Evolutionary conservation across 2,329 filamentous ascomycete genomes (phyloP).

Genomic region (Colletotrichum godetiae): DNA sequence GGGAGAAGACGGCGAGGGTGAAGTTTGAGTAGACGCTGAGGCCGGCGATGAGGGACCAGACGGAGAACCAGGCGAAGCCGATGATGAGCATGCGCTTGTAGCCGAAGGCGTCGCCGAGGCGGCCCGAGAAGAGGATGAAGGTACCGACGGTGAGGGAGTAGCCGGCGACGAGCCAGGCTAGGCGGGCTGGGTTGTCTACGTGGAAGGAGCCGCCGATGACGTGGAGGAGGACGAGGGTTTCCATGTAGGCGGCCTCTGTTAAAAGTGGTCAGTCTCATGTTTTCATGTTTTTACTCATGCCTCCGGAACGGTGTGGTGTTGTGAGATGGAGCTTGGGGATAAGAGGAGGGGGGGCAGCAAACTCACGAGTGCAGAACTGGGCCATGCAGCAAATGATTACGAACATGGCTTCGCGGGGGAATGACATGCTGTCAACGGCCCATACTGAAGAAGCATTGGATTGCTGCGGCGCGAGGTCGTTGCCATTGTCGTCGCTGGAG

Average conservation of each 20-base stretch:
- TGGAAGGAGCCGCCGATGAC: slow-evolving; percentile 24
- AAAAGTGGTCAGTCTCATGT: slow-evolving; percentile 7
- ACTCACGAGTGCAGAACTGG: slow-evolving; percentile 31
- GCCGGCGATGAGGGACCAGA: slow-evolving; percentile 65
- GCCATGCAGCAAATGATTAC: slow-evolving; percentile 57
- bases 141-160: slow-evolving; percentile 68
- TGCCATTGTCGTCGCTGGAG: slow-evolving; percentile 3
- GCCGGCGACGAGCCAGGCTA: slow-evolving; percentile 68
- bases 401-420: slow-evolving; percentile 49
- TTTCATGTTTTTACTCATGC: no score
- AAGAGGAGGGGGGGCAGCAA: no score
- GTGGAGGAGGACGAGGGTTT: slow-evolving; percentile 28
- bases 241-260: slow-evolving; percentile 48
- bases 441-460: slow-evolving; percentile 17
- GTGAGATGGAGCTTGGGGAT: slow-evolving; percentile 39
- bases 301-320: slow-evolving; percentile 40
- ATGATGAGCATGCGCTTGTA: slow-evolving; percentile 66
- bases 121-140: slow-evolving; percentile 68
- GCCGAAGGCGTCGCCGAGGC: slow-evolving; percentile 69
- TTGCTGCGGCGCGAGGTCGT: slow-evolving; percentile 3
- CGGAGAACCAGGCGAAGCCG: slow-evolving; percentile 66
- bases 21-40: slow-evolving; percentile 45
- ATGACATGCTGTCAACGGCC: slow-evolving; percentile 33
- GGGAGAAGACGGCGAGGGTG: slow-evolving; percentile 48
- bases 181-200: slow-evolving; percentile 45